A percentile compares a stretch with the other conserved stretches of the same genome.
Evolutionary conservation across 1,284 basidiomycete genomes (phyloP).

Genomic region (Ustilago hordei): DNA sequence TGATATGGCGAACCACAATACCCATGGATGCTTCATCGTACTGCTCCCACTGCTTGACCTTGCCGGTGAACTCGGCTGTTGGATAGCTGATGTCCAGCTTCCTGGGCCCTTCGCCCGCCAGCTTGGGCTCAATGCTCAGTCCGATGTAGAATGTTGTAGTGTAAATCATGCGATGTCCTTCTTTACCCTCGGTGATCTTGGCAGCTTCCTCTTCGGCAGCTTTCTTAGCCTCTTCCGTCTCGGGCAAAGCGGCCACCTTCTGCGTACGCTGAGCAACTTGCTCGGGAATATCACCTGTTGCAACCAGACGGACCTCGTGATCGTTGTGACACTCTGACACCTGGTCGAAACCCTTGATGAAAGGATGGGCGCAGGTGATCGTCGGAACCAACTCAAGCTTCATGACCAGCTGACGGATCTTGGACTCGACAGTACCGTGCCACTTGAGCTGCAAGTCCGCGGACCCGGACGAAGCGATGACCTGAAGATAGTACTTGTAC

Average conservation of each 20-base stretch:
- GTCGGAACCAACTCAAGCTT: constrained; percentile 96
- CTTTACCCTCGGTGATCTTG: constrained; percentile 64
- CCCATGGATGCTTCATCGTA: constrained; percentile 94
- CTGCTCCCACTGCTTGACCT: constrained; percentile 95
- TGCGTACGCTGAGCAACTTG: constrained; percentile 63
- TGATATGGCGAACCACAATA: constrained; percentile 92
- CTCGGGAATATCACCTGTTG: constrained; percentile 63
- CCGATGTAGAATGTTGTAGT: constrained; percentile 98
- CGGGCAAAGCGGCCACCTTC: constrained; percentile 58
- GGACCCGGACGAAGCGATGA: constrained; percentile 86
- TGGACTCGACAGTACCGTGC: constrained; percentile 97
- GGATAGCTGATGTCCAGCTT: constrained; percentile 96
- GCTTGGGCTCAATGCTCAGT: constrained; percentile 89
- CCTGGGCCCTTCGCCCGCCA: constrained; percentile 72
- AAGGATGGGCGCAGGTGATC: constrained; percentile 91
- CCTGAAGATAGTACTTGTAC: constrained; percentile 98
- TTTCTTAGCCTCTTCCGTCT: constrained; percentile 47
- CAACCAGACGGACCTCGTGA: constrained; percentile 72
- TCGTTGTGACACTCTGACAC: constrained; percentile 84
- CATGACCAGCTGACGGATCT: constrained; percentile 93
- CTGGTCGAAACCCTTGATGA: constrained; percentile 92
- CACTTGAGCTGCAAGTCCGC: constrained; percentile 92
- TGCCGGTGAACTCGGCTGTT: constrained; percentile 93
- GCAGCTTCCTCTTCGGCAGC: constrained; percentile 59
- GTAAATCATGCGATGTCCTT: constrained; percentile 79